phyloP scores from a whole-genome alignment of 495 filamentous ascomycete species.

The Hyaloscypha hepaticicola region DNA sequence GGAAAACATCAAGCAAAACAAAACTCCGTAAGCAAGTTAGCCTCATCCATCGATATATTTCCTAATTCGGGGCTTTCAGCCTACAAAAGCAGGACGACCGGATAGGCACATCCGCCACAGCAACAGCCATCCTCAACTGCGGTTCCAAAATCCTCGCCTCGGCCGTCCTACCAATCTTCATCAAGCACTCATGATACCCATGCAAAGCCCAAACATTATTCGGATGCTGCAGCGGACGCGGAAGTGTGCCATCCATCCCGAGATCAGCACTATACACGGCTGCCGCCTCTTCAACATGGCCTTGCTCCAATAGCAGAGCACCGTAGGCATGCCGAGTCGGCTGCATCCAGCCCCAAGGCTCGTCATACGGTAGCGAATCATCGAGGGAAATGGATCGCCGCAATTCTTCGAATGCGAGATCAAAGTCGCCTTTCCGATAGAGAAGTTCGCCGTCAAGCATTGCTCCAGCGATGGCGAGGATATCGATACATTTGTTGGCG shows the following conservation, averaged over 20 bases:
- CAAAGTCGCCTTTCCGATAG: constrained; percentile 58
- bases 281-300: constrained; percentile 51
- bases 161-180: constrained; percentile 43
- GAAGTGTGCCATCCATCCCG: constrained; percentile 53
- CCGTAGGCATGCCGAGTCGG: constrained; percentile 65
- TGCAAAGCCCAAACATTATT: constrained; percentile 70
- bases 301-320: constrained; percentile 62
- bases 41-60: too few species aligned
- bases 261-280: constrained; percentile 61
- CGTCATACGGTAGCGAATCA: constrained; percentile 59
- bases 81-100: constrained; percentile 60
- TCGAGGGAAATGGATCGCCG: constrained; percentile 51
- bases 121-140: constrained; percentile 49
- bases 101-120: constrained; percentile 59
- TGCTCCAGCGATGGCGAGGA: constrained; percentile 54
- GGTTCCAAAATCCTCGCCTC: constrained; percentile 52
- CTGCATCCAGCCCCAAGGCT: constrained; percentile 73
- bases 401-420: constrained; percentile 54
- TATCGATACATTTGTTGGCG: constrained; percentile 62
- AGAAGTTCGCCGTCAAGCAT: constrained; percentile 71
- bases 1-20: too few species aligned
- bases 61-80: background rate
- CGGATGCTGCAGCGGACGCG: constrained; percentile 57
- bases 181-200: constrained; percentile 63
- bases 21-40: too few species aligned